Evolutionary conservation across 2,329 filamentous ascomycete species (phyloP).

Genomic region (Trichoderma sp.): DNA sequence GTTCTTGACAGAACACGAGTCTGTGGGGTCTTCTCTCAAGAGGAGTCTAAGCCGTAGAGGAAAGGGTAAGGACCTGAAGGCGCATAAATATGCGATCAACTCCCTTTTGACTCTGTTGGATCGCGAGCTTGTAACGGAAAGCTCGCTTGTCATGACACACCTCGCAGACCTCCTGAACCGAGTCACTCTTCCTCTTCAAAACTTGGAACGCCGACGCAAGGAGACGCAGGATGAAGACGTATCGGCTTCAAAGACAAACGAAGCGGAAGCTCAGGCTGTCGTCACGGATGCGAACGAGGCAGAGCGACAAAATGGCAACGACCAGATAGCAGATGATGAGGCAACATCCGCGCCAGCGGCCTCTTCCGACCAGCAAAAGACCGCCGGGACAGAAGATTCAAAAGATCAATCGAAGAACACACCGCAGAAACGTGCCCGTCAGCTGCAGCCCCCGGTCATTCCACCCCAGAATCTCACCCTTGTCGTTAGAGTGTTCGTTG

Average conservation of each 20-base stretch:
- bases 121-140: slow-evolving; percentile 94
- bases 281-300: slow-evolving; percentile 25
- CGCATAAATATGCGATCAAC: slow-evolving; percentile 87
- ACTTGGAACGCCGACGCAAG: slow-evolving; percentile 77
- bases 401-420: slow-evolving; percentile 38
- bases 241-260: slow-evolving; percentile 36
- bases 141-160: slow-evolving; percentile 93
- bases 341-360: slow-evolving; percentile 29
- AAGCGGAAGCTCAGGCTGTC: slow-evolving; percentile 35
- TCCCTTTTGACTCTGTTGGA: slow-evolving; percentile 84
- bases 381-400: slow-evolving; percentile 25
- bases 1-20: slow-evolving; percentile 91
- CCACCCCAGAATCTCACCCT: slow-evolving; percentile 85
- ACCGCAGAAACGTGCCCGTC: slow-evolving; percentile 50
- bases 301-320: slow-evolving; percentile 33
- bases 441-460: slow-evolving; percentile 76
- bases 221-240: slow-evolving; percentile 57
- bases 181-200: slow-evolving; percentile 81
- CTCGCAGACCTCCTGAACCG: slow-evolving; percentile 82
- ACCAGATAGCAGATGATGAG: slow-evolving; percentile 21
- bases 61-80: slow-evolving; percentile 80
- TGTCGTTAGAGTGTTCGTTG: slow-evolving; percentile 95
- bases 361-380: slow-evolving; percentile 25
- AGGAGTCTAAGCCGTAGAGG: slow-evolving; percentile 75
- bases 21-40: slow-evolving; percentile 70